Conservation (phyloP, 257 asterid species). For the Ophiorrhiza pumila region DNA sequence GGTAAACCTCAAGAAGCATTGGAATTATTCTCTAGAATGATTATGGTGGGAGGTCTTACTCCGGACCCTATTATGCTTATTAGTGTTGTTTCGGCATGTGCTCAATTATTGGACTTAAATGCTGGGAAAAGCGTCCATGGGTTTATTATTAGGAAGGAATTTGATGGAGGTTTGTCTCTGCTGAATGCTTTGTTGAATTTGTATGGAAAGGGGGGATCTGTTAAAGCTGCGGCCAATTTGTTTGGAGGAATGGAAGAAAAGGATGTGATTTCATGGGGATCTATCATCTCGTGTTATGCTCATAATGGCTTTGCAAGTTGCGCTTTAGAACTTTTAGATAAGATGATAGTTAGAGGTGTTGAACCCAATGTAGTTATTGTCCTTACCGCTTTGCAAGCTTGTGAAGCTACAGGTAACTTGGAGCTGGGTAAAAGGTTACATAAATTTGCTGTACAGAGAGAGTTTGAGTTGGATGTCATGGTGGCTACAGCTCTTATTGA, state of each 20-base stretch:
- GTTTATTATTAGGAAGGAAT: slow-evolving; percentile 37
- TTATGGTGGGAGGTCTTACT: slow-evolving; percentile 18
- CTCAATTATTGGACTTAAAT: slow-evolving; percentile 37
- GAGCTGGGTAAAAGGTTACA: slow-evolving; percentile 56
- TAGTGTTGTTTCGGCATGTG: slow-evolving; percentile 66
- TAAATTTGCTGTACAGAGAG: slow-evolving; percentile 36
- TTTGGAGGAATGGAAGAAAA: slow-evolving; percentile 50
- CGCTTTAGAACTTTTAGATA: slow-evolving; percentile 49
- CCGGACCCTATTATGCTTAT: slow-evolving; percentile 51
- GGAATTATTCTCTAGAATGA: slow-evolving; percentile 38
- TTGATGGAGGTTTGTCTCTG: slow-evolving; percentile 38
- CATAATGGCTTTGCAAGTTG: slow-evolving; percentile 44
- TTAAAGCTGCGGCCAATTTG: slow-evolving; percentile 37
- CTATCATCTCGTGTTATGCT: slow-evolving; percentile 66
- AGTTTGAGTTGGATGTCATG: slow-evolving; percentile 43
- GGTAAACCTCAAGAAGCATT: slow-evolving; percentile 43
- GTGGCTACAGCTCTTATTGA: slow-evolving; percentile 72
- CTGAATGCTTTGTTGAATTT: slow-evolving; percentile 52
- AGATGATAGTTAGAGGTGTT: slow-evolving; percentile 44
- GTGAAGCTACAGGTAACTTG: slow-evolving; percentile 48
- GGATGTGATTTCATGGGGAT: slow-evolving; percentile 86
- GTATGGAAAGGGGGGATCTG: slow-evolving; percentile 52
- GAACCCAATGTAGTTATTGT: slow-evolving; percentile 45
- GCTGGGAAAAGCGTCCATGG: slow-evolving; percentile 68
- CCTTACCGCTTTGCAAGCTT: slow-evolving; percentile 67